Conservation (phyloP, 306 rosid species). For the Castanospermum australe region DNA sequence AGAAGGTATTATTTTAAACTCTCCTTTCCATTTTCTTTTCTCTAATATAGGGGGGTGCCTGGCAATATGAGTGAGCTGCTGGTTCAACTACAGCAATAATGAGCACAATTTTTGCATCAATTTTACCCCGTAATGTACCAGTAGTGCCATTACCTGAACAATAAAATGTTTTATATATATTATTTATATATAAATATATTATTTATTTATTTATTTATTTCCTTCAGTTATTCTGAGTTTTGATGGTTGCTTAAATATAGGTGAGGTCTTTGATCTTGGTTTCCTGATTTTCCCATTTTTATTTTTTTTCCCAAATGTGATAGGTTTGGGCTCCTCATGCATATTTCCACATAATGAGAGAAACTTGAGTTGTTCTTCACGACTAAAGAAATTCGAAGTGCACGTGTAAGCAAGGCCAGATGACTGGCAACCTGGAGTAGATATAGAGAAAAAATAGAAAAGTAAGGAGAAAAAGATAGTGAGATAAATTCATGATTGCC, state of each 20-base stretch:
- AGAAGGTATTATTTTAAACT: too few relatives aligned
- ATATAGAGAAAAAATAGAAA: slow-evolving; percentile 30
- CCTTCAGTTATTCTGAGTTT: neutral
- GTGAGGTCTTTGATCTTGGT: neutral
- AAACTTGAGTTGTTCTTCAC: neutral
- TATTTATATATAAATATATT: too few relatives aligned
- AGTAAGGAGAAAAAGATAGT: slow-evolving; percentile 5
- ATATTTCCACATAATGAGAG: slow-evolving; percentile 31
- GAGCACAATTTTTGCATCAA: too few relatives aligned
- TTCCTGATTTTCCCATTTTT: neutral
- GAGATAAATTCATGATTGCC: too few relatives aligned
- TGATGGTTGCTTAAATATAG: neutral
- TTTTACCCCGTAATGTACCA: neutral
- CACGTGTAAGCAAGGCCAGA: neutral
- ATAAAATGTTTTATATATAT: too few relatives aligned
- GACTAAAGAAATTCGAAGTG: neutral
- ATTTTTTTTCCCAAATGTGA: neutral
- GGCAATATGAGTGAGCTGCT: neutral
- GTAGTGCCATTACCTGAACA: neutral
- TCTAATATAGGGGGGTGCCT: neutral
- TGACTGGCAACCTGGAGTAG: neutral
- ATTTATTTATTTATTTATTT: neutral
- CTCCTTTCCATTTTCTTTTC: neutral
- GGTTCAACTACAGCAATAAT: neutral
- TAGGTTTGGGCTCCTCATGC: slow-evolving; percentile 66